phyloP scores from a whole-genome alignment of 768 basidiomycete genomes.

The Macrolepiota fuliginosa region DNA sequence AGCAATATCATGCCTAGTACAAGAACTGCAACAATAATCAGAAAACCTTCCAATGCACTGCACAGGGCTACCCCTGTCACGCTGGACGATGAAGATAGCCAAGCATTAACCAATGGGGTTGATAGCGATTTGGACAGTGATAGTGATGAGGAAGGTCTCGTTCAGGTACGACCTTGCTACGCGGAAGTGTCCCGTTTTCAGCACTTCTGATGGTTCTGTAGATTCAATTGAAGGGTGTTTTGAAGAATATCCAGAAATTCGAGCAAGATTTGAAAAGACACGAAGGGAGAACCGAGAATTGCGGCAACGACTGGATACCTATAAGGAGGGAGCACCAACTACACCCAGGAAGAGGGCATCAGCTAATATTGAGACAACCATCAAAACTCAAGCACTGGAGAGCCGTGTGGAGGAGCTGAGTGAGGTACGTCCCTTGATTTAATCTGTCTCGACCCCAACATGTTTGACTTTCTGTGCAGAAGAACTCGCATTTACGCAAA shows the following conservation, averaged over 20 bases:
- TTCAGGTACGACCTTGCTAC: not conserved
- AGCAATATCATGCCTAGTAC: not conserved
- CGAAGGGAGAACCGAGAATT: conserved; percentile 18
- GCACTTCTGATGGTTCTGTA: not conserved
- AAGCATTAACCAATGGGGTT: not conserved
- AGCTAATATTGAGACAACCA: conserved; percentile 2
- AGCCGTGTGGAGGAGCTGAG: conserved; percentile 15
- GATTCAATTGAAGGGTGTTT: not conserved
- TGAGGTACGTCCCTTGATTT: conserved; percentile 13
- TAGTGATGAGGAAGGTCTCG: not conserved
- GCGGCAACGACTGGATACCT: conserved; percentile 11
- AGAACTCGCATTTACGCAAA: conserved; percentile 19
- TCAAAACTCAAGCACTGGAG: conserved; percentile 9
- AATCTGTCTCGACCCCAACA: not conserved
- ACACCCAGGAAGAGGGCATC: conserved; percentile 7
- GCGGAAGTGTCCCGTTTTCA: too few relatives aligned
- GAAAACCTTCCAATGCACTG: not conserved
- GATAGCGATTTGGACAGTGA: not conserved
- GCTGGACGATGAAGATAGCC: not conserved
- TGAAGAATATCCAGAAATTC: conserved; percentile 5
- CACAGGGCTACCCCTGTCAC: not conserved
- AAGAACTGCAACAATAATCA: not conserved
- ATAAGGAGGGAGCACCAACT: not conserved
- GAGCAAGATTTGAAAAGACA: conserved; percentile 12
- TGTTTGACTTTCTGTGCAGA: conserved; percentile 11